Conservation (phyloP, 1,284 basidiomycete genomes). For the Melampsora larici-populina region DNA sequence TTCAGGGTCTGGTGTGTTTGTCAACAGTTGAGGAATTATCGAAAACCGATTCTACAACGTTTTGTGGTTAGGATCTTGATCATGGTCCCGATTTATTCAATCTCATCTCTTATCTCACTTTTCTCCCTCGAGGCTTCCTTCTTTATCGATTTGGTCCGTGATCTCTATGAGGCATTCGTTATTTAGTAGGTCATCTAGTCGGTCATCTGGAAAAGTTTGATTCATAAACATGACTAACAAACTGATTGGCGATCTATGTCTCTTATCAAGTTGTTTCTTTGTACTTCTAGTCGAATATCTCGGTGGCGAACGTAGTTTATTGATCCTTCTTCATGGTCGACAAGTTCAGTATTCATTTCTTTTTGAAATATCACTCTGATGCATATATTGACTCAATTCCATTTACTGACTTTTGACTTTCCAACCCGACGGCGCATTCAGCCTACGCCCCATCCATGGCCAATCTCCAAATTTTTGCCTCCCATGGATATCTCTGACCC, state of each 20-base stretch:
- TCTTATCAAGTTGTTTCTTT: slow-evolving; percentile 13
- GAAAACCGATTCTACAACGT: slow-evolving; percentile 58
- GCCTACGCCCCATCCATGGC: slow-evolving; percentile 34
- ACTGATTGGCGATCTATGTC: background rate
- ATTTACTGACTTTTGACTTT: no score
- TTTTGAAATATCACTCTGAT: background rate
- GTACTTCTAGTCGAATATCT: slow-evolving; percentile 60
- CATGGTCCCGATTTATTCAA: slow-evolving; percentile 76
- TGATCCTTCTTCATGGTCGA: slow-evolving; percentile 85
- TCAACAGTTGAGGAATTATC: slow-evolving; percentile 48
- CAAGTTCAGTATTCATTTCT: slow-evolving; percentile 64
- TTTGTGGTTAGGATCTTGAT: slow-evolving; percentile 94
- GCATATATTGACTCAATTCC: no score
- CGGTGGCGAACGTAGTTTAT: slow-evolving; percentile 84
- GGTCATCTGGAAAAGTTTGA: slow-evolving; percentile 44
- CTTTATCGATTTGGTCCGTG: slow-evolving; percentile 88
- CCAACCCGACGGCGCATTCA: background rate
- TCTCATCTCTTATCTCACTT: slow-evolving; percentile 85
- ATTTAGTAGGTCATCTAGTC: slow-evolving; percentile 67
- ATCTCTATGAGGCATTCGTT: slow-evolving; percentile 98
- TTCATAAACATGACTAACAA: slow-evolving; percentile 54
- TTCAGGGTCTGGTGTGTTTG: slow-evolving; percentile 31
- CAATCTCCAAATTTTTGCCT: slow-evolving; percentile 24
- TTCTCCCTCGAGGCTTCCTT: slow-evolving; percentile 93
- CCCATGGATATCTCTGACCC: slow-evolving; percentile 56